Conservation (phyloP, 2,329 filamentous ascomycete species). For the Paraconiothyrium sp. region DNA sequence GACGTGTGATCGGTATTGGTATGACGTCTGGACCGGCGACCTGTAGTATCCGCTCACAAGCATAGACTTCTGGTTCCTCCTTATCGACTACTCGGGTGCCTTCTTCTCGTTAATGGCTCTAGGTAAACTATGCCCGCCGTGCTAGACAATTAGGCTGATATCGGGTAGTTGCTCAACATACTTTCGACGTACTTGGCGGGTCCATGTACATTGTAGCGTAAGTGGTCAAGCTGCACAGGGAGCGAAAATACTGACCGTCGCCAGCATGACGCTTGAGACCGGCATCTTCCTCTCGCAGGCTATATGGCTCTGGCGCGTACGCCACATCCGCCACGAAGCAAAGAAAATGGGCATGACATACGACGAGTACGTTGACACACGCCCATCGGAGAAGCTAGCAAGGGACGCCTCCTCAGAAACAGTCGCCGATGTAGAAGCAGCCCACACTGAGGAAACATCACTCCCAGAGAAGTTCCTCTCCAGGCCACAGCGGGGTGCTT, state of each 20-base stretch:
- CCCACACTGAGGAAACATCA: conserved; percentile 18
- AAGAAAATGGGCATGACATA: conserved; percentile 63
- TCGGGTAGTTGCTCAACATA: conserved; percentile 64
- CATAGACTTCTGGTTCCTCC: conserved; percentile 65
- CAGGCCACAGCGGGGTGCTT: not conserved
- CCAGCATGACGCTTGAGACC: conserved; percentile 65
- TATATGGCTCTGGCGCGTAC: conserved; percentile 67
- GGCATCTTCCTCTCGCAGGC: conserved; percentile 69
- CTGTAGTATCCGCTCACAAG: conserved; percentile 17
- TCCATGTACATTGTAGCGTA: conserved; percentile 69
- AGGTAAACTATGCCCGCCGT: conserved; percentile 51
- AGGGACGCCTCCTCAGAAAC: conserved; percentile 36
- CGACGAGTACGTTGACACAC: conserved; percentile 59
- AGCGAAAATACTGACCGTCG: conserved; percentile 11
- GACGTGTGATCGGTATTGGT: conserved; percentile 70
- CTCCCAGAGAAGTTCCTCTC: conserved; percentile 18
- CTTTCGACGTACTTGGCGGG: conserved; percentile 69
- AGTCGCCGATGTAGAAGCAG: conserved; percentile 39
- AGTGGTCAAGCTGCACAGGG: conserved; percentile 29
- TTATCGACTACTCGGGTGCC: conserved; percentile 68
- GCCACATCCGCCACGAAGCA: conserved; percentile 62
- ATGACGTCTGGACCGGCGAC: conserved; percentile 25
- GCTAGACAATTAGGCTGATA: conserved; percentile 26
- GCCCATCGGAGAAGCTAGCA: conserved; percentile 34
- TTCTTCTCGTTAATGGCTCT: conserved; percentile 72